A percentile compares a stretch with the other conserved stretches of the same genome.
Evolutionary conservation across 1,284 basidiomycete genomes (phyloP).

Genomic region (Sanghuangporus weigelae): DNA sequence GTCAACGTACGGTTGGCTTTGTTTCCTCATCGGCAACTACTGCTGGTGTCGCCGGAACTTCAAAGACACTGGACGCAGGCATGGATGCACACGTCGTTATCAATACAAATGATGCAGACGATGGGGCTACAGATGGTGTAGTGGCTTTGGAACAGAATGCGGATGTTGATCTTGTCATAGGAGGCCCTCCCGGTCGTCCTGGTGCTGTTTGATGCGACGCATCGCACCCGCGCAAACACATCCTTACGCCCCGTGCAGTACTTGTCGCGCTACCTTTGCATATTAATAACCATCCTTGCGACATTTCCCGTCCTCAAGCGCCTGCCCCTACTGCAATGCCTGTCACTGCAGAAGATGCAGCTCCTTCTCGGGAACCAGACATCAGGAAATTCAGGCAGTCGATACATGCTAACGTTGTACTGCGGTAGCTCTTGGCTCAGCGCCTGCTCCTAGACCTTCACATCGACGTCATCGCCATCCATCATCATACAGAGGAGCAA

Average conservation of each 20-base stretch:
- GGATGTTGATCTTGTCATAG: slow-evolving; percentile 80
- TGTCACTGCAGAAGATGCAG: not conserved
- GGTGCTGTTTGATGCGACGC: slow-evolving; percentile 59
- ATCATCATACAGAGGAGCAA: slow-evolving; percentile 29
- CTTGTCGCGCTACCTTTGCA: slow-evolving; percentile 14
- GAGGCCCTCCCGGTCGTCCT: slow-evolving; percentile 77
- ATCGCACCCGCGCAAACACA: slow-evolving; percentile 33
- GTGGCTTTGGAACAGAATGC: slow-evolving; percentile 54
- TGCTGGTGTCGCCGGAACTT: slow-evolving; percentile 28
- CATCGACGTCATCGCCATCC: slow-evolving; percentile 16
- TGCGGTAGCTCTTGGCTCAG: not conserved
- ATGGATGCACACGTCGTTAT: slow-evolving; percentile 65
- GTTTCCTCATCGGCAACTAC: slow-evolving; percentile 33
- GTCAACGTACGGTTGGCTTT: slow-evolving; percentile 54
- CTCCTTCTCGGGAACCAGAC: not conserved
- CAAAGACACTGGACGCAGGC: slow-evolving; percentile 37
- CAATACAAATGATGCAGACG: slow-evolving; percentile 34
- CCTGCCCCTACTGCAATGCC: slow-evolving; percentile 12
- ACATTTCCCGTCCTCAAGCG: not conserved
- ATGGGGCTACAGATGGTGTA: slow-evolving; percentile 63
- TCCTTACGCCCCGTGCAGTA: slow-evolving; percentile 21
- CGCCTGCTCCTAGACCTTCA: not conserved
- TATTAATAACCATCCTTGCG: not conserved
- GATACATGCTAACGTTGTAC: not conserved
- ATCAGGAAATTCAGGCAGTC: not conserved